Evolutionary conservation across 305 asterid genomes (phyloP).

Genomic region (Solanum hybrid): DNA sequence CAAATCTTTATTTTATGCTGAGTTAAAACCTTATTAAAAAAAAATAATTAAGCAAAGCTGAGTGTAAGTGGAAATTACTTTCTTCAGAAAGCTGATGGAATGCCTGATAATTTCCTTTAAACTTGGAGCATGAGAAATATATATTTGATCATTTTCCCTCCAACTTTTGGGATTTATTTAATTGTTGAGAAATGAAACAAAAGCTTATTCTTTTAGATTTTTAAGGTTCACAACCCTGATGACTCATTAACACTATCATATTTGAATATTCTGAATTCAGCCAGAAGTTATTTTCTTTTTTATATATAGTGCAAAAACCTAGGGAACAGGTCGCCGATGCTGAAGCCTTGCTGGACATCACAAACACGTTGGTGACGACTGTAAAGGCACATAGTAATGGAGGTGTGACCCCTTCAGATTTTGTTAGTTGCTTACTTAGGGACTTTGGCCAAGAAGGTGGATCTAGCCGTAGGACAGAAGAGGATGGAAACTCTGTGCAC

Average conservation of each 20-base stretch:
- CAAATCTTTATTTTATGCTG: background rate
- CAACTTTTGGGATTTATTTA: background rate
- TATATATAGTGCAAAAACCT: constrained; percentile 58
- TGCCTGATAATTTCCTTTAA: background rate
- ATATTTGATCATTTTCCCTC: background rate
- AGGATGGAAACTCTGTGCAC: constrained; percentile 24
- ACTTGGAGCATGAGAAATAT: background rate
- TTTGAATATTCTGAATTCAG: background rate
- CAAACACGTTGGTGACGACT: constrained; percentile 66
- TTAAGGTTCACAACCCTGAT: background rate
- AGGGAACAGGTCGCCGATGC: constrained; percentile 96
- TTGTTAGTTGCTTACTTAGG: constrained; percentile 55
- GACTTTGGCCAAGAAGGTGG: constrained; percentile 56
- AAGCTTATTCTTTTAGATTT: background rate
- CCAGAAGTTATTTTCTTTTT: background rate
- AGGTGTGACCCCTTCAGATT: constrained; percentile 70
- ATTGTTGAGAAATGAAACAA: background rate
- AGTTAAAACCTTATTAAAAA: background rate
- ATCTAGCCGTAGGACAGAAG: constrained; percentile 37
- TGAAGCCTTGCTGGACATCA: constrained; percentile 79
- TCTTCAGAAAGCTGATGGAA: background rate
- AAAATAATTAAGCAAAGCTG: background rate
- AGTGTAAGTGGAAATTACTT: background rate
- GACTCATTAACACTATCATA: background rate
- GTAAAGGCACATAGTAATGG: constrained; percentile 58